These are phyloP conservation scores for Colletotrichum aenigma DNA, from an alignment of 2,329 filamentous ascomycete species.

Conservation along the genomic window DNA sequence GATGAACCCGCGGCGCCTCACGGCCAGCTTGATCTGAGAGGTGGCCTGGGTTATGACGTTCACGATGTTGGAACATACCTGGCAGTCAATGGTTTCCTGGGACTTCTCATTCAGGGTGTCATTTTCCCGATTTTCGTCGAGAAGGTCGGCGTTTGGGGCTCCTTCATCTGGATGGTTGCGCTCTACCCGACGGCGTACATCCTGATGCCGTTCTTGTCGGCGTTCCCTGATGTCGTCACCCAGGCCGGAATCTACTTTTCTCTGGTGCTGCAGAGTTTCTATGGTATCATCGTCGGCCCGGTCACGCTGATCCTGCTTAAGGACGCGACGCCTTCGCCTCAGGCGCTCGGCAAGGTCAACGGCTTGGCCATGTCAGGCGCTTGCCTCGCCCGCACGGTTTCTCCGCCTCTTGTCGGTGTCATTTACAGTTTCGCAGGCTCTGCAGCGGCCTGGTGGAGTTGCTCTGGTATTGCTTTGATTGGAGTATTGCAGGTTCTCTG, in stretches of 20 bases:
- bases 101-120: slow-evolving; percentile 74
- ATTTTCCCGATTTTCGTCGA: slow-evolving; percentile 70
- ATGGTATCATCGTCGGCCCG: slow-evolving; percentile 72
- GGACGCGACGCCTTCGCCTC: slow-evolving; percentile 68
- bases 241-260: slow-evolving; percentile 70
- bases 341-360: slow-evolving; percentile 72
- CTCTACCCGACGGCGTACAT: slow-evolving; percentile 72
- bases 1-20: slow-evolving; percentile 33
- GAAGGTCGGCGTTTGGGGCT: slow-evolving; percentile 68
- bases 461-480: slow-evolving; percentile 18
- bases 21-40: slow-evolving; percentile 47
- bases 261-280: slow-evolving; percentile 67
- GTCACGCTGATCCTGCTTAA: slow-evolving; percentile 75
- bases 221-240: slow-evolving; percentile 56
- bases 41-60: slow-evolving; percentile 67
- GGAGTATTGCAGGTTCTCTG: slow-evolving; percentile 18
- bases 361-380: slow-evolving; percentile 74
- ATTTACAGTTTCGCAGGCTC: slow-evolving; percentile 66
- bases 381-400: slow-evolving; percentile 72
- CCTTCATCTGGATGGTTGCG: slow-evolving; percentile 68
- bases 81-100: slow-evolving; percentile 72
- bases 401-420: slow-evolving; percentile 70
- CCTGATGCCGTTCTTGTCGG: slow-evolving; percentile 69
- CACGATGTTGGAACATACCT: slow-evolving; percentile 73
- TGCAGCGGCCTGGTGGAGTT: slow-evolving; percentile 45